Base-by-base conservation (phyloP, 495 filamentous ascomycete species). In the Trypethelium eluteriae region DNA sequence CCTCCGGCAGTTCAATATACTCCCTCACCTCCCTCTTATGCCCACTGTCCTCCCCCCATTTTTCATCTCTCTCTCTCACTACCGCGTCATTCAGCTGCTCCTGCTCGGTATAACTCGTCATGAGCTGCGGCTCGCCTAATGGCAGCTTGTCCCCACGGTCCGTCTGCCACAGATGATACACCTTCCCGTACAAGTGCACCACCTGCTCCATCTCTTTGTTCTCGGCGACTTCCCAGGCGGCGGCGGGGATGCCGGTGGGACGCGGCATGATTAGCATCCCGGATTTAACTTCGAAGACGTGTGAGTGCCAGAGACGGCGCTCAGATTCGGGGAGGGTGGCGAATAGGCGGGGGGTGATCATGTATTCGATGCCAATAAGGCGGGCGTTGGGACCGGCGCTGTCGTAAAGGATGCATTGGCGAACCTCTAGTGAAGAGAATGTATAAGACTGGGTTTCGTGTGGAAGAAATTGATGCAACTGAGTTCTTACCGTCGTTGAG, bases 321-420 rank as follows among this genome's bases (percentile, higher is more conserved):
- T 96, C 93, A 10, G 84, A 81, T 0, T 73, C 4, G 6, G 83
- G 79, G 0, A 97, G 85, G 0, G 83, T 86, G 10, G 79, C 76
- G 79, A 86, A 96, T 2, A 96, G 79, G 2, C 78, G 76, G 0
- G 86, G 85, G 2, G 85, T 85, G 72, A 96, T 88, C 92, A 97
- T 94, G 80, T 96, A 96, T 76, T 97, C 93, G 69, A 96, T 81
- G 46, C 92, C 92, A 68, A 96, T 87, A 12, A 96, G 80, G 2
- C 88, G 81, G 9, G 92, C 91, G 57, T 85, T 85, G 18, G 82
- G 77, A 0, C 77, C 76, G 0, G 85, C 78, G 1, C 82, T 81
- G 76, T 93, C 90, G 81, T 96, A 96, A 62, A 96, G 84, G 47
- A 96, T 82, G 72, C 93, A 97, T 81, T 93, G 90, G 32, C 91